phyloP scores from a whole-genome alignment of 2,329 filamentous ascomycete species.

The Chalara sp. region DNA sequence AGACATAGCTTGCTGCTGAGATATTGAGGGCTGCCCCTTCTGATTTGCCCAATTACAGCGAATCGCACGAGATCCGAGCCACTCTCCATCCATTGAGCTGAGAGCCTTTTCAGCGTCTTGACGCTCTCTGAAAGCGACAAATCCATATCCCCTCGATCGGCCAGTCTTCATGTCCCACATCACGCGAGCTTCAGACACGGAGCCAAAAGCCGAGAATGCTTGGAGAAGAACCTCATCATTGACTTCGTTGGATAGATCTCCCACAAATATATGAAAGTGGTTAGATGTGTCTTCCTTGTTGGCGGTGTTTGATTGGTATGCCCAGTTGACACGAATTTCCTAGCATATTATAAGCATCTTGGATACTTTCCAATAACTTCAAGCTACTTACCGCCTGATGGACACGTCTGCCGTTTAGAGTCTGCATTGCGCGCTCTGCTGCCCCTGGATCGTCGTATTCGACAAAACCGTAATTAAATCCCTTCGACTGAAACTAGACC shows the following conservation, averaged over 20 bases:
- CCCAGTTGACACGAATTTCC: conserved; percentile 99
- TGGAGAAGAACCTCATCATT: conserved; percentile 92
- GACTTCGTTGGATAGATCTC: conserved; percentile 95
- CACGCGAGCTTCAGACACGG: conserved; percentile 92
- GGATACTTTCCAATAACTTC: not conserved
- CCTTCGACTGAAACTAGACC: conserved; percentile 65
- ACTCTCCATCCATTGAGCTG: conserved; percentile 97
- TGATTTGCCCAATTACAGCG: conserved; percentile 99
- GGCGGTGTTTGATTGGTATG: conserved; percentile 89
- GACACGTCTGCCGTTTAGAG: conserved; percentile 88
- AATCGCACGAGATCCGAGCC: conserved; percentile 95
- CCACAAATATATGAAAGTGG: conserved; percentile 98
- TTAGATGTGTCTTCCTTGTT: conserved; percentile 97
- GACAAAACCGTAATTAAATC: conserved; percentile 97
- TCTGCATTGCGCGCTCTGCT: conserved; percentile 95
- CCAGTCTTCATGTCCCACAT: conserved; percentile 99
- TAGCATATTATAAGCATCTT: conserved; percentile 33
- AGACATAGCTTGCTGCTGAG: conserved; percentile 93
- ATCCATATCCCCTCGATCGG: conserved; percentile 92
- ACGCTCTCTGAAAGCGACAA: conserved; percentile 94
- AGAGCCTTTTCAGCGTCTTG: conserved; percentile 91
- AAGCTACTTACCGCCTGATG: conserved; percentile 76
- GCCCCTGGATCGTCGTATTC: conserved; percentile 97
- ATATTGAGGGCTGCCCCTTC: conserved; percentile 98
- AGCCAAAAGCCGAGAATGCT: conserved; percentile 93